A percentile compares a stretch with the other conserved stretches of the same genome.
These are phyloP conservation scores for Fusarium lateritium DNA, from an alignment of 2,329 filamentous ascomycete species.

Conservation along the genomic window DNA sequence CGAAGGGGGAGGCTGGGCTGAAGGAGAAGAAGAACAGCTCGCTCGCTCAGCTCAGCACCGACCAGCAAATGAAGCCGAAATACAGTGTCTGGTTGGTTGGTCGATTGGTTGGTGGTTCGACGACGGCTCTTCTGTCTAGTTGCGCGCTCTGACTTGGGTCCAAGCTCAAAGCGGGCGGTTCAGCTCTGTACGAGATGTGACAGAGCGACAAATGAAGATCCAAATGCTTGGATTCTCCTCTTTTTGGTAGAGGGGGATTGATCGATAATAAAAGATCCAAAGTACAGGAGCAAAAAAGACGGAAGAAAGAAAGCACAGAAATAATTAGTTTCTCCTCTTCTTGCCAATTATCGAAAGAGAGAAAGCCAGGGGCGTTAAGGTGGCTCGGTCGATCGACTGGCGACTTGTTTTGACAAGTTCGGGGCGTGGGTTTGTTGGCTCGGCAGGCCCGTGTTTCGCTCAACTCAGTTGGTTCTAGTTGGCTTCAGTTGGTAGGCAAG, in stretches of 20 bases:
- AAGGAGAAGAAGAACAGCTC: conserved; percentile 16
- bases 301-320: conserved; percentile 19
- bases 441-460: conserved; percentile 48
- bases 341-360: conserved; percentile 28
- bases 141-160: conserved; percentile 37
- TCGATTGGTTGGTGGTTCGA: conserved; percentile 36
- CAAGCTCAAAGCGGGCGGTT: conserved; percentile 43
- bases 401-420: conserved; percentile 43
- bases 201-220: conserved; percentile 22
- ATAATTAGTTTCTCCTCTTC: conserved; percentile 34
- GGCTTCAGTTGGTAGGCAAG: conserved; percentile 29
- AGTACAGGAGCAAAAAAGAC: conserved; percentile 16
- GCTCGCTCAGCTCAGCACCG: conserved; percentile 20
- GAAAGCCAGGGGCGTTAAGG: conserved; percentile 41
- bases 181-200: conserved; percentile 43
- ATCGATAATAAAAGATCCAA: conserved; percentile 11
- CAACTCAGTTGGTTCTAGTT: conserved; percentile 41
- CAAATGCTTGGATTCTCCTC: conserved; percentile 13
- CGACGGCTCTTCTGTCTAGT: conserved; percentile 29
- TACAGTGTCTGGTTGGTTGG: conserved; percentile 26
- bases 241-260: conserved; percentile 3
- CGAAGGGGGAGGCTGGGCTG: conserved; percentile 20
- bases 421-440: conserved; percentile 40
- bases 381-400: conserved; percentile 47
- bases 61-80: conserved; percentile 22